phyloP scores from a whole-genome alignment of 2,329 filamentous ascomycete species.

The Fusarium brachygibbosum region DNA sequence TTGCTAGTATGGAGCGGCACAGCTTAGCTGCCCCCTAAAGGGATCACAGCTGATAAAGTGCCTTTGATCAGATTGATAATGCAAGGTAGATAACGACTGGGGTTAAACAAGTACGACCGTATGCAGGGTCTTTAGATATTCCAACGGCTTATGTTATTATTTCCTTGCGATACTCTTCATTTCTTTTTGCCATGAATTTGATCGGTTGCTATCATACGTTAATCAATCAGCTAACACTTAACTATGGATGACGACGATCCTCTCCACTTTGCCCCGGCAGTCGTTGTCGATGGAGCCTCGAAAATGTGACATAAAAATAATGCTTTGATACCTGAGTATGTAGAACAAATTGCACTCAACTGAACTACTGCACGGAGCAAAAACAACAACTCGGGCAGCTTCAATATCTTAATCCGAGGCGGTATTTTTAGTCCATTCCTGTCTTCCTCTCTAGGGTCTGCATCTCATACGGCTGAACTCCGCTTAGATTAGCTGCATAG shows the following conservation, averaged over 20 bases:
- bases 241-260: neutral
- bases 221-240: constrained; percentile 1
- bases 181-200: neutral
- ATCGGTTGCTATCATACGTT: neutral
- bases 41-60: neutral
- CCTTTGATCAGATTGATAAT: constrained; percentile 22
- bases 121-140: neutral
- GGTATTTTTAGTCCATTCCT: neutral
- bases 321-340: neutral
- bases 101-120: neutral
- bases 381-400: neutral
- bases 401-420: neutral
- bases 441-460: neutral
- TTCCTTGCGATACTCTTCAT: too few relatives aligned
- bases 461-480: constrained; percentile 22
- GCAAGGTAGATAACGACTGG: neutral
- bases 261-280: neutral
- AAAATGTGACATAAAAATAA: neutral
- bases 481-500: constrained; percentile 33
- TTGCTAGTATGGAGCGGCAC: constrained; percentile 16
- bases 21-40: neutral
- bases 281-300: neutral
- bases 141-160: neutral
- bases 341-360: neutral
- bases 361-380: neutral